These are phyloP conservation scores for Phytophthora tubulina DNA, from an alignment of 352 stramenopile genomes.

Conservation along the genomic window DNA sequence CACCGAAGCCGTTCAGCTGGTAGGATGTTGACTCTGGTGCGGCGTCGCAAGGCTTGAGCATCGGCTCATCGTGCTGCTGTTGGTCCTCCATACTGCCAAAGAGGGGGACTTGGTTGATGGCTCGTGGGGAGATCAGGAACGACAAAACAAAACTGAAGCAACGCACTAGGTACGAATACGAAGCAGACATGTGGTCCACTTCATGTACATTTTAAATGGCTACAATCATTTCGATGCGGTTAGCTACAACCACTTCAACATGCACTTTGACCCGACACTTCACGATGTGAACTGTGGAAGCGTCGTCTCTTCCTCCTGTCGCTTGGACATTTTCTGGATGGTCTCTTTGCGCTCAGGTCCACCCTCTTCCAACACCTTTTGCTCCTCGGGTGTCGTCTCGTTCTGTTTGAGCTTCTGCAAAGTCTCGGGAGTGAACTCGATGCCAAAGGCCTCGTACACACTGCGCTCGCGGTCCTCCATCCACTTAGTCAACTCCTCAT, in stretches of 20 bases:
- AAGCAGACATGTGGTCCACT: conserved; percentile 24
- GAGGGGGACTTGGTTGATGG: background rate
- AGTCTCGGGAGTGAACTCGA: conserved; percentile 49
- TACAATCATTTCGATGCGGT: background rate
- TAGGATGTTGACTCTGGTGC: conserved; percentile 19
- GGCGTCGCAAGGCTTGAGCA: conserved; percentile 21
- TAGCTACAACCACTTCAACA: conserved; percentile 16
- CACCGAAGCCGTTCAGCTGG: conserved; percentile 47
- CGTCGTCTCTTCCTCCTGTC: conserved; percentile 77
- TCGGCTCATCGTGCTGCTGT: conserved; percentile 31
- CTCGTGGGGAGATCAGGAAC: background rate
- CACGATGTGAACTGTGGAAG: conserved; percentile 45
- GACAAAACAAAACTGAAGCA: conserved; percentile 23
- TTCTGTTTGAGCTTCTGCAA: conserved; percentile 27
- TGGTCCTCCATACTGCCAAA: conserved; percentile 29
- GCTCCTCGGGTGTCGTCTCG: conserved; percentile 26
- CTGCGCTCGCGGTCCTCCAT: conserved; percentile 40
- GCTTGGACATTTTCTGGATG: conserved; percentile 69
- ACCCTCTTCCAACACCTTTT: conserved; percentile 31
- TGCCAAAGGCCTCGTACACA: conserved; percentile 42
- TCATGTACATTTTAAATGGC: background rate
- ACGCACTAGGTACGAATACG: conserved; percentile 19
- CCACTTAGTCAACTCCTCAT: conserved; percentile 40
- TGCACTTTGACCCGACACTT: conserved; percentile 6
- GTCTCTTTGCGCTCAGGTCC: conserved; percentile 52